These are phyloP conservation scores for Eudorina sp. DNA, from an alignment of 139 green algal genomes.

Conservation along the genomic window DNA sequence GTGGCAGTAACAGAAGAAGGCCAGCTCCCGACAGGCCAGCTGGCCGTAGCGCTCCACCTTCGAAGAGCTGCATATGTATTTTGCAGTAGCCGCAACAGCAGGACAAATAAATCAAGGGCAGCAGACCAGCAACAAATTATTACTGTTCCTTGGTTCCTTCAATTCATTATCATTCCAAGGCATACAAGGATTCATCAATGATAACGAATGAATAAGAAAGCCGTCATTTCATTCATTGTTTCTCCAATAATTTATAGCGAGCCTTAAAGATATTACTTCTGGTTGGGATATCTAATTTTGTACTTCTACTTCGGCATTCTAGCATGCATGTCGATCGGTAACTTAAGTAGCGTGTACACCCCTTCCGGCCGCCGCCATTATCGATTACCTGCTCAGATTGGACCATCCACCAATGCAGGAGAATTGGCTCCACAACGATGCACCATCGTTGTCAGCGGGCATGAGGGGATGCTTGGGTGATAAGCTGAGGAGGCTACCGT, in stretches of 20 bases:
- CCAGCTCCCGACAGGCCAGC: slow-evolving; percentile 18
- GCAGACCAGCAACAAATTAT: neutral
- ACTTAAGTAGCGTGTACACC: no score
- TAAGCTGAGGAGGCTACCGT: slow-evolving; percentile 1
- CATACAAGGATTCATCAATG: no score
- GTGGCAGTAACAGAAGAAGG: slow-evolving; percentile 31
- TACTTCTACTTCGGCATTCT: no score
- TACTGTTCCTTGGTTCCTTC: no score
- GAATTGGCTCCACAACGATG: neutral
- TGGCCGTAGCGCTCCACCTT: slow-evolving; percentile 22
- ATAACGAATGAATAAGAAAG: no score
- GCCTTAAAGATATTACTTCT: no score
- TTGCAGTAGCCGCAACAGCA: neutral
- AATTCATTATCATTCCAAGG: no score
- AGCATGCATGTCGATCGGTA: no score
- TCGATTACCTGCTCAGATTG: neutral
- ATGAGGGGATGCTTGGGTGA: neutral
- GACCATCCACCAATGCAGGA: neutral
- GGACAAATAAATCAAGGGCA: neutral
- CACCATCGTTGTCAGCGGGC: neutral
- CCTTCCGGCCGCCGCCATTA: no score
- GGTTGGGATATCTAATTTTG: no score
- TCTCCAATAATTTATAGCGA: no score
- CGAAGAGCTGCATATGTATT: neutral
- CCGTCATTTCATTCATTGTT: no score